Percentiles rank a stretch among this genome's conserved stretches.
phyloP scores from a whole-genome alignment of 306 rosid species.

The Cicer cuneatum region DNA sequence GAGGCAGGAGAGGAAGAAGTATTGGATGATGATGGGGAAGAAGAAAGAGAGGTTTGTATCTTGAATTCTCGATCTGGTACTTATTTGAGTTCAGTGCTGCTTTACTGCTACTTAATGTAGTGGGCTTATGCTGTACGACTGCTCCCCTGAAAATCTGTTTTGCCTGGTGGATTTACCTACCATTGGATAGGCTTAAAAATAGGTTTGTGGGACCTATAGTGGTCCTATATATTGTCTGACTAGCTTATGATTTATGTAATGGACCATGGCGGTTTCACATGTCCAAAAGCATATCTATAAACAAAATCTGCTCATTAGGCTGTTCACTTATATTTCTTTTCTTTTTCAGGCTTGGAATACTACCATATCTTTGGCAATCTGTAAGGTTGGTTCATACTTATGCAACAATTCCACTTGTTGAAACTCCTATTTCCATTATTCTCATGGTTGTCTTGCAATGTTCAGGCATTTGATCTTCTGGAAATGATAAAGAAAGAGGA shows the following conservation, averaged over 20 bases:
- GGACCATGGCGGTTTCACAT: constrained; percentile 8
- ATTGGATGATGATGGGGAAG: constrained; percentile 91
- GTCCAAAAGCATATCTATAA: constrained; percentile 7
- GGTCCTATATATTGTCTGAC: constrained; percentile 29
- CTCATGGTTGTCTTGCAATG: constrained; percentile 40
- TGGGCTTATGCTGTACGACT: constrained; percentile 8
- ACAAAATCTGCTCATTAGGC: constrained; percentile 24
- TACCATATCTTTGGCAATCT: constrained; percentile 78
- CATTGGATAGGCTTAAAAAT: constrained; percentile 15
- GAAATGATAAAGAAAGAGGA: constrained; percentile 94
- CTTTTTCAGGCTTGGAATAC: constrained; percentile 84
- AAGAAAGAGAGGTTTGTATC: constrained; percentile 86
- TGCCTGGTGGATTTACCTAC: constrained; percentile 9
- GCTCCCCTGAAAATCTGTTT: constrained; percentile 1
- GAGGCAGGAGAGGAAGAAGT: constrained; percentile 94
- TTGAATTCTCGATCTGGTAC: constrained; percentile 20
- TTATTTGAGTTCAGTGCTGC: constrained; percentile 17
- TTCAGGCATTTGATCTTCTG: constrained; percentile 79
- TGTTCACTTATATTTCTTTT: not conserved
- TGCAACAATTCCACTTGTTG: constrained; percentile 27
- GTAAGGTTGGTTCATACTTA: constrained; percentile 68
- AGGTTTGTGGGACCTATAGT: not conserved
- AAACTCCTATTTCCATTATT: constrained; percentile 23
- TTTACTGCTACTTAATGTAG: constrained; percentile 31
- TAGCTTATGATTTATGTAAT: constrained; percentile 32